Percentiles rank a stretch among this genome's conserved stretches.
Evolutionary conservation across 1,284 basidiomycete species (phyloP).

Genomic region (Mycosarcoma maydis): DNA sequence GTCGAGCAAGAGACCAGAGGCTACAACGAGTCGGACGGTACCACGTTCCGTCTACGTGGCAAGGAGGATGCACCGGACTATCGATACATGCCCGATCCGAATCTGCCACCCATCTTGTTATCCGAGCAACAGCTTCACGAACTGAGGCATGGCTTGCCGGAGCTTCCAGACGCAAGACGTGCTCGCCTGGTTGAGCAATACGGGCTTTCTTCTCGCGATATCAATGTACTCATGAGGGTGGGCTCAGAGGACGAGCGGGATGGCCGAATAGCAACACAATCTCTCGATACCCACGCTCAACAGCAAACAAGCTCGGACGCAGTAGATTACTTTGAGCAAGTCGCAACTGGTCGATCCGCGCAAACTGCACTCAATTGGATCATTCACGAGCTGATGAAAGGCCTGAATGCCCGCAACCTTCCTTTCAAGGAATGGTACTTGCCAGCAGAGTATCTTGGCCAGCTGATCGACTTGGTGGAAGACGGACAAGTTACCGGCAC

Average conservation of each 20-base stretch:
- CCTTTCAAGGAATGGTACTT: constrained; percentile 47
- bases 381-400: constrained; percentile 58
- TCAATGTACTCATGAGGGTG: constrained; percentile 61
- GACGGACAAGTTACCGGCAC: constrained; percentile 73
- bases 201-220: constrained; percentile 73
- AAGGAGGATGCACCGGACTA: constrained; percentile 97
- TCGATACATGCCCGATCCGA: constrained; percentile 97
- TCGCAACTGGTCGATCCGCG: constrained; percentile 44
- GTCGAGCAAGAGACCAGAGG: constrained; percentile 89
- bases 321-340: constrained; percentile 59
- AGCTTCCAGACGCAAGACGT: constrained; percentile 78
- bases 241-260: constrained; percentile 58
- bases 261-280: constrained; percentile 5
- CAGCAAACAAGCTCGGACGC: constrained; percentile 27
- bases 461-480: constrained; percentile 81
- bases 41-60: constrained; percentile 82
- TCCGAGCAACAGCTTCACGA: constrained; percentile 71
- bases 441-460: constrained; percentile 74
- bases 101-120: constrained; percentile 80
- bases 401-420: constrained; percentile 45
- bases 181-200: constrained; percentile 72
- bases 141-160: constrained; percentile 76
- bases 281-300: background rate
- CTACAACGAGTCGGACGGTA: constrained; percentile 82
- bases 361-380: constrained; percentile 81